These are phyloP conservation scores for Penicillium steckii DNA, from an alignment of 495 filamentous ascomycete species.

Conservation along the genomic window DNA sequence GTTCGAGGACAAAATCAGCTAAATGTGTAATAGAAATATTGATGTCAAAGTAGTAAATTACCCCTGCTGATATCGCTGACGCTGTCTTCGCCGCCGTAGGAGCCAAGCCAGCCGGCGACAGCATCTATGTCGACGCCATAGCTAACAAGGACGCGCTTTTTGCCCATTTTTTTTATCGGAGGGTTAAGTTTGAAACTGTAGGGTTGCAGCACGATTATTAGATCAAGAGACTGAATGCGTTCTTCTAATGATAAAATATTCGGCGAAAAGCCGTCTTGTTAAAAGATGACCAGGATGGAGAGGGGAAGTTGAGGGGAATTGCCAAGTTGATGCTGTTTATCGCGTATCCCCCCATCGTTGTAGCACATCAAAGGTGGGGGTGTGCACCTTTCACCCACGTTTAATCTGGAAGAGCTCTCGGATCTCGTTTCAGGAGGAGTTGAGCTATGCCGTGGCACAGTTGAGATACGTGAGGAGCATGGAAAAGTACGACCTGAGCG, in stretches of 20 bases:
- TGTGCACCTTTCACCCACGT: too few relatives aligned
- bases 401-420: too few relatives aligned
- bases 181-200: background rate
- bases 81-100: slow-evolving; percentile 70
- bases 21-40: too few relatives aligned
- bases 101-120: slow-evolving; percentile 70
- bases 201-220: background rate
- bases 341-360: slow-evolving; percentile 43
- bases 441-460: too few relatives aligned
- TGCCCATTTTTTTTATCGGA: slow-evolving; percentile 45
- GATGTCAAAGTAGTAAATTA: too few relatives aligned
- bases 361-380: too few relatives aligned
- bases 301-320: background rate
- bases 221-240: background rate
- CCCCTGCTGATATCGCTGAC: slow-evolving; percentile 66
- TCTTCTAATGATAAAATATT: too few relatives aligned
- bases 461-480: too few relatives aligned
- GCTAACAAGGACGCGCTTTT: slow-evolving; percentile 57
- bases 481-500: too few relatives aligned
- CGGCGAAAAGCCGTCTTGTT: background rate
- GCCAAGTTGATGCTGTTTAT: background rate
- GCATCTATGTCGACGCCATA: slow-evolving; percentile 67
- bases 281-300: background rate
- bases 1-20: background rate
- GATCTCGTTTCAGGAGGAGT: too few relatives aligned